Percentiles rank a stretch among this genome's conserved stretches.
These are phyloP conservation scores for Forsythia suspensa DNA, from an alignment of 257 asterid genomes.

Conservation along the genomic window DNA sequence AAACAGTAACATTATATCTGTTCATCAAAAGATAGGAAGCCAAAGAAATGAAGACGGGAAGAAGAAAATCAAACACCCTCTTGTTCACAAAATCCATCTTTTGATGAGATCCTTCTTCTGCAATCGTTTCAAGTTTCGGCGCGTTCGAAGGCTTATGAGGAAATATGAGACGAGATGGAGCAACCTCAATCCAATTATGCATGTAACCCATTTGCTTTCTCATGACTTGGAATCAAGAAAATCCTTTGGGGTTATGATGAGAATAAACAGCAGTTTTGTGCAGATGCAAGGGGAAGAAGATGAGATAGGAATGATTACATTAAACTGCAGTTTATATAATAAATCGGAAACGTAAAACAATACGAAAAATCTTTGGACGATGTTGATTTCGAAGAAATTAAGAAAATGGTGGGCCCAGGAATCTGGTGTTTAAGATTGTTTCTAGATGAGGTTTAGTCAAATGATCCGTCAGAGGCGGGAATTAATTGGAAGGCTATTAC, in stretches of 20 bases:
- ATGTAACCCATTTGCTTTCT: conserved; percentile 8
- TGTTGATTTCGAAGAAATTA: background rate
- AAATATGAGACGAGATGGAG: conserved; percentile 19
- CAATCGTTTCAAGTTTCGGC: conserved; percentile 23
- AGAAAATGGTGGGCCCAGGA: background rate
- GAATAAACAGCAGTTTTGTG: background rate
- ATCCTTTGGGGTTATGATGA: background rate
- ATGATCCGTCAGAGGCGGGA: background rate
- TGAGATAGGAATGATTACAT: background rate
- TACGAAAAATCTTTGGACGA: background rate
- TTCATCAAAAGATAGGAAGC: conserved; percentile 10
- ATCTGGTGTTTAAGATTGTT: background rate
- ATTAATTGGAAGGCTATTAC: background rate
- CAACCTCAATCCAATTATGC: conserved; percentile 19
- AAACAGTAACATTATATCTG: background rate
- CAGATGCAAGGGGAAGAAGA: background rate
- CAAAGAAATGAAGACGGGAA: conserved; percentile 18
- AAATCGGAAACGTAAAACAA: background rate
- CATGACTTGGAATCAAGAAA: conserved; percentile 2
- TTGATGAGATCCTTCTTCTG: conserved; percentile 16
- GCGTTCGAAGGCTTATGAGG: conserved; percentile 19
- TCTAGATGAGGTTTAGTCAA: background rate
- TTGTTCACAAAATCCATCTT: background rate
- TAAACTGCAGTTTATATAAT: background rate
- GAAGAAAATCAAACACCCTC: background rate